Evolutionary conservation across 768 basidiomycete species (phyloP), one percentile per base, ranked within the genome.

Genomic region (Tylopilus sp.): DNA sequence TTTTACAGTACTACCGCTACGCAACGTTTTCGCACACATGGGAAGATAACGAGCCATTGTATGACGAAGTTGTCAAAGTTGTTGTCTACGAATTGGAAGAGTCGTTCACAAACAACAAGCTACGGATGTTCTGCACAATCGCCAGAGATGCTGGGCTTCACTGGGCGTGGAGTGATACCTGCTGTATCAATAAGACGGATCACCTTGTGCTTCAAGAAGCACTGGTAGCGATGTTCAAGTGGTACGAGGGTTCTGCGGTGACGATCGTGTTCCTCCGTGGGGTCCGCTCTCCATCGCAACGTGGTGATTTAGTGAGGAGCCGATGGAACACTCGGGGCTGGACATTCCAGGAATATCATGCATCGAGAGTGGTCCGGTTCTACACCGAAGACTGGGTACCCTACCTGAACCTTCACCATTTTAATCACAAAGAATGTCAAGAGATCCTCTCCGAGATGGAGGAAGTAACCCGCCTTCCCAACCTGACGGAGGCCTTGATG

Each of bases 1-100:
- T 58, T 0, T 21, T 3, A 2, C 10, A 28, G 1, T 53, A 48
- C 25, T 53, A 42, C 23, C 48, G 40, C 15, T 50, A 50, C 13
- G 51, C 36, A 7, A 53, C 20, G 15, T 18, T 48, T 31, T 48
- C 47, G 9, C 47, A 48, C 17, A 40, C 20, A 1, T 48, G 47
- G 47, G 47, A 48, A 23, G 39, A 31, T 0, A n/a, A 31, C 17
- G 47, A 48, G 23, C 47, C 47, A 1, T 10, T 18, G 6, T 40
- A 31, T 21, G 21, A 35, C 15, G 7, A 35, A 15, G 33, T 35
- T 17, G 7, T 35, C 13, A 4, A 12, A 13, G 7, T 35, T 6
- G 33, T 35, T 35, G 33, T 35, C 5, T 35, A 35, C 15, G 33
- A 35, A 5, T 17, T 35, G 3, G 15, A 15, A 35, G 4, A 6